Base-by-base conservation (phyloP, 306 rosid genomes). In the Datisca glomerata region DNA sequence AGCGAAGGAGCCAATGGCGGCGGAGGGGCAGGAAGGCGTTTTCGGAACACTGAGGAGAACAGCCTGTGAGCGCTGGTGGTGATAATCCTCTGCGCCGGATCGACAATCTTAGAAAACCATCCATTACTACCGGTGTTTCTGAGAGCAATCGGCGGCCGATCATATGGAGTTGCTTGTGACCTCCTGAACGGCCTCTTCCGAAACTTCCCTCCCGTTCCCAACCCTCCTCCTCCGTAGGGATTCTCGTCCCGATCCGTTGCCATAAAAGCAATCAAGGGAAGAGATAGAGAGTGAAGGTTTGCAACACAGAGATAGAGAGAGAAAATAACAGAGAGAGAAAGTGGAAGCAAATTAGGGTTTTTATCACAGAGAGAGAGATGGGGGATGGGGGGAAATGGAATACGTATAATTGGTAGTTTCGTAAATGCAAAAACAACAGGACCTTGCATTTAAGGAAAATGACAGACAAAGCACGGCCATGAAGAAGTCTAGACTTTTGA, bases 71-170 rank as follows among this genome's bases (percentile, higher is more conserved):
- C 95, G 21, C 86, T 52, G 10, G 62, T 41, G 46, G 67, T 25
- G 58, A 89, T 73, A 38, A 89, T 73, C 53, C 78, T 60, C 33
- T 89, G 98, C 12, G 95, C 95, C 9, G 98, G 98, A 84, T 84
- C 91, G 44, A 84, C 80, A 5, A 87, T 63, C 69, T 78, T 81
- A 23, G 91, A 80, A 47, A 89, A 46, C 98, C 98, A 89, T 9
- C 93, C 91, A 15, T 57, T 53, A 13, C 24, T 37, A 45, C 24
- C 36, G 47, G 85, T 67, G 76, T 72, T 79, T 48, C 85, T 56
- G 6, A 82, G 46, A 15, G 74, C 55, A 0, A 55, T 19, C 13
- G 79, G 70, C 1, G 93, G 93, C 0, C 98, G 91, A 52, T 84
- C 95, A 21, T 89, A 89, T 40, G 98, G 98, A 66, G 86, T 87